These are phyloP conservation scores for Linnemannia zychae DNA, from an alignment of 192 early-diverging fungal genomes.

Conservation along the genomic window DNA sequence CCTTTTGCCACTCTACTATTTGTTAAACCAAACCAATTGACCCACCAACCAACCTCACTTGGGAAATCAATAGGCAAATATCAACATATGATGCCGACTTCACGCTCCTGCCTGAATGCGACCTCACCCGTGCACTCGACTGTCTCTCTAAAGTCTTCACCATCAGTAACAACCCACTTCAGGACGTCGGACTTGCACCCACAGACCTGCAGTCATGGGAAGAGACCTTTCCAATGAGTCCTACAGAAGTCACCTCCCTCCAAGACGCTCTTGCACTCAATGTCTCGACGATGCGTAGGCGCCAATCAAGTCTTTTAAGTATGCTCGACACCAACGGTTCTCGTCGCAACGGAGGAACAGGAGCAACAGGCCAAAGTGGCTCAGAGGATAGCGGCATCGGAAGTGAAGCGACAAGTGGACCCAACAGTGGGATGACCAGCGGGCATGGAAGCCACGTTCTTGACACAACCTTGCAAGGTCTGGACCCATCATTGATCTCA, in stretches of 20 bases:
- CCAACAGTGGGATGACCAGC: constrained; percentile 33
- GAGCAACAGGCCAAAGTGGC: neutral
- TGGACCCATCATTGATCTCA: constrained; percentile 35
- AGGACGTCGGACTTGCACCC: constrained; percentile 28
- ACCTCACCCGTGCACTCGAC: constrained; percentile 45
- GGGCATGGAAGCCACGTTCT: constrained; percentile 46
- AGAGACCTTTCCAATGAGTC: constrained; percentile 30
- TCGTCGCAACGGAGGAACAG: constrained; percentile 2
- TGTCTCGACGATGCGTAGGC: constrained; percentile 22
- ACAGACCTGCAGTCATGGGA: constrained; percentile 47
- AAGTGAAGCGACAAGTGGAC: constrained; percentile 43
- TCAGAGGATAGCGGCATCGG: constrained; percentile 47
- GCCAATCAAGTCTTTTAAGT: constrained; percentile 21
- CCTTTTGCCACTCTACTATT: neutral
- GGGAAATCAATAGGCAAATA: constrained; percentile 39
- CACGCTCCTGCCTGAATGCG: constrained; percentile 54
- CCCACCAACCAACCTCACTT: neutral
- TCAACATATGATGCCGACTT: constrained; percentile 55
- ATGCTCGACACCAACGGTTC: neutral
- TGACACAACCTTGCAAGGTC: constrained; percentile 12
- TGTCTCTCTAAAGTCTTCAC: constrained; percentile 30
- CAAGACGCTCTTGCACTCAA: constrained; percentile 45
- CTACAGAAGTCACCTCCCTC: constrained; percentile 35
- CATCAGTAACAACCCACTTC: constrained; percentile 42
- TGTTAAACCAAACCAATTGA: neutral